Evolutionary conservation across 768 basidiomycete genomes (phyloP).

Genomic region (Hemileccinum rubropunctum): DNA sequence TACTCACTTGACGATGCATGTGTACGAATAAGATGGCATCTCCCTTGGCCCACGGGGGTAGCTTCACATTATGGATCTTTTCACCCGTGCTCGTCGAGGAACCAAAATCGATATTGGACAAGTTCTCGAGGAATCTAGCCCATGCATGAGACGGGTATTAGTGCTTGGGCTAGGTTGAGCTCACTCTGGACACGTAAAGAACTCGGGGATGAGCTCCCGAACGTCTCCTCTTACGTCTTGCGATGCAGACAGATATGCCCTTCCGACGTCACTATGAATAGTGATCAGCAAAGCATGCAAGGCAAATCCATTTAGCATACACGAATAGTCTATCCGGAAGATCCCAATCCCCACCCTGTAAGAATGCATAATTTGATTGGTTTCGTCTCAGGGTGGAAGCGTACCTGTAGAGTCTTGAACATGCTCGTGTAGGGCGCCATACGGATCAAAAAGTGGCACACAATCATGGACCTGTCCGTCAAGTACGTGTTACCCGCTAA

Average conservation of each 20-base stretch:
- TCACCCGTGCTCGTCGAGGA: slow-evolving; percentile 69
- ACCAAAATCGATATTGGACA: slow-evolving; percentile 77
- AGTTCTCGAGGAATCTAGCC: slow-evolving; percentile 80
- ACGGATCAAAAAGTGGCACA: slow-evolving; percentile 90
- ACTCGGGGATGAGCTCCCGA: slow-evolving; percentile 89
- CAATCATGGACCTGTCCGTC: slow-evolving; percentile 73
- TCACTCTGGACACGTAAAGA: slow-evolving; percentile 81
- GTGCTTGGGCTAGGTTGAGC: background rate
- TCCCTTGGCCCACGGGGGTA: slow-evolving; percentile 86
- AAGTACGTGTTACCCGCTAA: slow-evolving; percentile 1
- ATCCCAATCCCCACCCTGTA: slow-evolving; percentile 92
- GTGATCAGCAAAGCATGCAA: slow-evolving; percentile 7
- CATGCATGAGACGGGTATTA: background rate
- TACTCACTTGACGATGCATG: slow-evolving; percentile 67
- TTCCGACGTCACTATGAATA: slow-evolving; percentile 60
- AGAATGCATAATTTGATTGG: background rate
- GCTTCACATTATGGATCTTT: slow-evolving; percentile 80
- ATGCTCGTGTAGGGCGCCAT: slow-evolving; percentile 89
- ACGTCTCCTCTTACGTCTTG: slow-evolving; percentile 88
- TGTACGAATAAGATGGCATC: slow-evolving; percentile 83
- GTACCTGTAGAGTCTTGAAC: slow-evolving; percentile 83
- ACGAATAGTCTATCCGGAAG: slow-evolving; percentile 83
- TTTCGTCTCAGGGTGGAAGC: slow-evolving; percentile 3
- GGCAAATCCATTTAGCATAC: slow-evolving; percentile 33
- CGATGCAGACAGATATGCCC: slow-evolving; percentile 83